Percentiles rank a stretch among this genome's conserved stretches.
Evolutionary conservation across 305 asterid species (phyloP).

Genomic region (Fraxinus velutina): DNA sequence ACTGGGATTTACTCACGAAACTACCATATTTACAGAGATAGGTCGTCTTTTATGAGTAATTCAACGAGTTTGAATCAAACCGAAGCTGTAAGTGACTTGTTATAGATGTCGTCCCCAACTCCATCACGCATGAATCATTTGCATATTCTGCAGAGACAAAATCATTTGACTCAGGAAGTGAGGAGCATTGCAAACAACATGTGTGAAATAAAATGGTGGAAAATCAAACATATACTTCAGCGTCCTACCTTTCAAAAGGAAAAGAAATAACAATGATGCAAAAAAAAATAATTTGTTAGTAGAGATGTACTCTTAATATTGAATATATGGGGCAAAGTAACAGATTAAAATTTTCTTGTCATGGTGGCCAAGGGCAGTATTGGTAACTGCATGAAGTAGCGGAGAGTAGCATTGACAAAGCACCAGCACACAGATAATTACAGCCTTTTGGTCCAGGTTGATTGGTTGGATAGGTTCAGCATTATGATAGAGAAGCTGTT

Average conservation of each 20-base stretch:
- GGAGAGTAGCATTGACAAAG: neutral
- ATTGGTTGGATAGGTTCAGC: neutral
- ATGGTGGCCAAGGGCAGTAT: neutral
- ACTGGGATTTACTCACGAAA: neutral
- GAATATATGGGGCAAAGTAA: too few species aligned
- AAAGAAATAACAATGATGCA: neutral
- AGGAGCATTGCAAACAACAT: too few species aligned
- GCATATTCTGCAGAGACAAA: conserved; percentile 40
- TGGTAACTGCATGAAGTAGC: neutral
- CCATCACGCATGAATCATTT: conserved; percentile 50
- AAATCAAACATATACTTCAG: neutral
- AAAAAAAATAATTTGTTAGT: too few species aligned
- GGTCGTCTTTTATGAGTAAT: conserved; percentile 4
- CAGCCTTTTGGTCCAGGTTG: neutral
- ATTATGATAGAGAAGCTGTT: neutral
- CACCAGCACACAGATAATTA: neutral
- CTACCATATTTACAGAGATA: conserved; percentile 26
- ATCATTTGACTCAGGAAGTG: neutral
- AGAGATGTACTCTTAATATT: neutral
- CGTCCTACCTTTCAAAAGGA: too few species aligned
- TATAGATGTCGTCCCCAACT: neutral
- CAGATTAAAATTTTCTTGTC: neutral
- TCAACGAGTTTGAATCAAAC: conserved; percentile 2
- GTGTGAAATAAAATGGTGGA: neutral
- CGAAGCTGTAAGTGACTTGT: neutral